Percentiles rank a stretch among this genome's conserved stretches.
These are phyloP conservation scores for Arthrobotrys megalospora DNA, from an alignment of 2,329 filamentous ascomycete genomes.

Conservation along the genomic window DNA sequence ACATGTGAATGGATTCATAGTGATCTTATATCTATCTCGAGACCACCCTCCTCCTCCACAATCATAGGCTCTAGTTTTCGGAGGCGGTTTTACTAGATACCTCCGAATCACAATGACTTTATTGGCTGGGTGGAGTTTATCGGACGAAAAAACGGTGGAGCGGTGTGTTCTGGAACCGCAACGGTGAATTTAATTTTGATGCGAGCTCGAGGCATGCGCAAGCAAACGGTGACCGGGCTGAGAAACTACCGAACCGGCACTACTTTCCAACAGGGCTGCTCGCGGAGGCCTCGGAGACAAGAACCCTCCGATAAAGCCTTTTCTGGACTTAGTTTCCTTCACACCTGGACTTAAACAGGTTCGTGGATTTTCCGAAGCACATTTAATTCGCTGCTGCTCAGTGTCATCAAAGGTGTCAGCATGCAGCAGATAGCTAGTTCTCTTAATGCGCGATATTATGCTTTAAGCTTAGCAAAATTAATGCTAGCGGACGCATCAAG, in stretches of 20 bases:
- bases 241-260: conserved; percentile 39
- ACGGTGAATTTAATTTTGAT: conserved; percentile 22
- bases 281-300: conserved; percentile 32
- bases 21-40: conserved; percentile 21
- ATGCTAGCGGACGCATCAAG: background rate
- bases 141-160: conserved; percentile 27
- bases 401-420: conserved; percentile 9
- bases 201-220: conserved; percentile 3
- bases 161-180: conserved; percentile 24
- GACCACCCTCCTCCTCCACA: background rate
- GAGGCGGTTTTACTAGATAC: conserved; percentile 9
- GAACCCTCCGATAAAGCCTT: conserved; percentile 42
- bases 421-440: background rate
- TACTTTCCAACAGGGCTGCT: conserved; percentile 12
- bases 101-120: conserved; percentile 31
- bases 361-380: conserved; percentile 15
- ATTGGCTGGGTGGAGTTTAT: conserved; percentile 24
- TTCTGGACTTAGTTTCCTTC: conserved; percentile 28
- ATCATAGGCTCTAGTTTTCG: conserved; percentile 17
- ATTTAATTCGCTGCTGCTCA: background rate
- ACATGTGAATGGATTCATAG: conserved; percentile 13
- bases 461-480: background rate
- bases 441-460: conserved; percentile 25
- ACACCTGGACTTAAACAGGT: conserved; percentile 7
- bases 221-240: conserved; percentile 33